These are phyloP conservation scores for Sporothrix brasiliensis DNA, from an alignment of 2,329 filamentous ascomycete species.

Conservation along the genomic window DNA sequence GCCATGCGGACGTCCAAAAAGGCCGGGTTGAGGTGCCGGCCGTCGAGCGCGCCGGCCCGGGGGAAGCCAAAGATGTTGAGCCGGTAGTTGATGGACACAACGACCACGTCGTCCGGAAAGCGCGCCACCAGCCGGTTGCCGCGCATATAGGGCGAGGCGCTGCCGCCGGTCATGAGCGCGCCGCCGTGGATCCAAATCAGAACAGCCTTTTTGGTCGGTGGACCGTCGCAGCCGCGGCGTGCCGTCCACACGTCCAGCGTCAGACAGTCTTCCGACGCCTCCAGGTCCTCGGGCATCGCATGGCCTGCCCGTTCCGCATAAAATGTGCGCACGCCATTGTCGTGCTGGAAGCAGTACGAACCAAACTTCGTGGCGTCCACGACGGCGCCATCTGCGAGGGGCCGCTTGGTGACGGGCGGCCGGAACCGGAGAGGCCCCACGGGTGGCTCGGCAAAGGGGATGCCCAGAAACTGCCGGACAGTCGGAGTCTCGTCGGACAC, in stretches of 20 bases:
- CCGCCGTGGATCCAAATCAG: slow-evolving; percentile 29
- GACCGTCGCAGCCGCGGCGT: not conserved
- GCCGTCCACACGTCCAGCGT: slow-evolving; percentile 16
- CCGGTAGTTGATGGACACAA: slow-evolving; percentile 54
- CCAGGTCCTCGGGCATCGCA: not conserved
- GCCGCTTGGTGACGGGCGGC: slow-evolving; percentile 36
- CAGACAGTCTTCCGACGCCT: slow-evolving; percentile 23
- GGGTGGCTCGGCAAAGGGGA: slow-evolving; percentile 40
- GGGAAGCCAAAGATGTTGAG: slow-evolving; percentile 50
- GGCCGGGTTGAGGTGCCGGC: slow-evolving; percentile 47
- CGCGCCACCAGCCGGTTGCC: slow-evolving; percentile 48
- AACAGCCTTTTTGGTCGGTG: not conserved
- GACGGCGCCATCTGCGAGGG: not conserved
- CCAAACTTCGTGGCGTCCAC: not conserved
- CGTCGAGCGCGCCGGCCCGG: slow-evolving; percentile 36
- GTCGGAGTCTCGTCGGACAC: slow-evolving; percentile 4
- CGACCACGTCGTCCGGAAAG: slow-evolving; percentile 47
- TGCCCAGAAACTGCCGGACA: slow-evolving; percentile 43
- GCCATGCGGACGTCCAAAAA: slow-evolving; percentile 54
- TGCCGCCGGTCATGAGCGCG: slow-evolving; percentile 36
- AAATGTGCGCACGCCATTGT: slow-evolving; percentile 7
- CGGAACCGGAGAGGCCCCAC: slow-evolving; percentile 37
- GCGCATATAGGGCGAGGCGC: slow-evolving; percentile 44
- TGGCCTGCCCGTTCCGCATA: not conserved
- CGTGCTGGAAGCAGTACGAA: slow-evolving; percentile 14